Percentiles rank a stretch among this genome's conserved stretches.
Conservation (phyloP, 164 flowering plant species). For the Pachysandra terminalis region DNA sequence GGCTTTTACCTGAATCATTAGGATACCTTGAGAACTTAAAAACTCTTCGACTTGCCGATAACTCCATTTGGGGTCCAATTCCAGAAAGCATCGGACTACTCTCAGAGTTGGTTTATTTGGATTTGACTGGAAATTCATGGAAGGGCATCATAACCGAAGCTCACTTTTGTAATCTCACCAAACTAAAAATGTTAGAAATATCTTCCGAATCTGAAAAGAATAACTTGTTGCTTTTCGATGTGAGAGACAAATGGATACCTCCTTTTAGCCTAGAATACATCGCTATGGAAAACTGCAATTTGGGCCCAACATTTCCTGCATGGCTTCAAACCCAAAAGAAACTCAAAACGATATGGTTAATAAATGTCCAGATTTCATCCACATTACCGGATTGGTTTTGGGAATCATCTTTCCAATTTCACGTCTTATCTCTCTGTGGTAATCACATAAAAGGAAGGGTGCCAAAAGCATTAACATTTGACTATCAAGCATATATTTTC, state of each 20-base stretch:
- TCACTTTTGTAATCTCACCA: no score
- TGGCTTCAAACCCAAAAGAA: no score
- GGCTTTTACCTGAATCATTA: slow-evolving; percentile 12
- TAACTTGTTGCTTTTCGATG: no score
- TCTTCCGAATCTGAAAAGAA: background rate
- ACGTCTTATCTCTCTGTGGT: no score
- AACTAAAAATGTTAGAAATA: background rate
- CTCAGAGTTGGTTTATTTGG: no score
- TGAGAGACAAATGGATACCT: no score
- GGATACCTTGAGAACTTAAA: background rate
- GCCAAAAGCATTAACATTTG: no score
- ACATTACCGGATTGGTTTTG: background rate
- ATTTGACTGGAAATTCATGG: no score
- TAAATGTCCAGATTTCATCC: slow-evolving; percentile 1
- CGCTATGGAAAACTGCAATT: background rate
- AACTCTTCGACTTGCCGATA: background rate
- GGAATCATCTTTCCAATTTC: background rate
- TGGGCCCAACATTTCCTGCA: no score
- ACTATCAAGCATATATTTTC: no score
- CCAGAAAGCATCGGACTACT: slow-evolving; percentile 9
- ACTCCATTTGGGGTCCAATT: background rate
- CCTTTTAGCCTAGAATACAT: slow-evolving; percentile 6
- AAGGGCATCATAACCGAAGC: no score
- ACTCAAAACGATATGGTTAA: background rate
- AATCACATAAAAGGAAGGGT: no score